Evolutionary conservation across 2,329 filamentous ascomycete genomes (phyloP), one percentile per base, ranked within the genome.

Genomic region (Neofusicoccum kwambonambiense): DNA sequence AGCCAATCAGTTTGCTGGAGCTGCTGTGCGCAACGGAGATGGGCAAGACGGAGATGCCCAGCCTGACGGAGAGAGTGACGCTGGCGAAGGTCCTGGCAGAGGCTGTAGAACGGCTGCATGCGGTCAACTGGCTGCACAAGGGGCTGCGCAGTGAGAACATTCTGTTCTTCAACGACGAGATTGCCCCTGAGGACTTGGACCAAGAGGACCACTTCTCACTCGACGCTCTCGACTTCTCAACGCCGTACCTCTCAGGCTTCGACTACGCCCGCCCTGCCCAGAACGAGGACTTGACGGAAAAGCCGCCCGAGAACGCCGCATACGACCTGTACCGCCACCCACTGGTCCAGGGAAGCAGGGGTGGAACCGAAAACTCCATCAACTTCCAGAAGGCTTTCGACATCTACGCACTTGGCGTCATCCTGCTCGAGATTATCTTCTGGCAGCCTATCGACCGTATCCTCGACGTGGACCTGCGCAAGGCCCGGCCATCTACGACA

Each of bases 51-150:
- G 67, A 74, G 7, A 75, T 78, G 34, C 85, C 84, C 1, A 77
- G 81, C 1, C 78, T 87, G 3, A 85, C 83, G 0, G 78, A 82
- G 27, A 80, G 86, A 37, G 77, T 86, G 62, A 74, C 70, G 34
- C 78, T 88, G 17, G 84, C 85, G 50, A 78, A 80, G 52, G 80
- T 81, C 31, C 76, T 87, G 35, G 78, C 82, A 64, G 82, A 83
- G 69, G 86, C 81, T 17, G 71, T 87, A 3, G 74, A 86, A 52
- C 84, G 85, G 64, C 77, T 86, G 0, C 84, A 86, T 69, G 79
- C 82, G 2, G 83, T 85, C 1, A 81, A 84, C 66, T 86, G 84
- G 84, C 77, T 87, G 5, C 84, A 86, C 75, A 87, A 87, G 68
- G 83, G 83, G n/a, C 76, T 87, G 4, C 81, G 84, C 12, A 82